Evolutionary conservation across 2,329 filamentous ascomycete genomes (phyloP).

Genomic region (Cadophora gregata): DNA sequence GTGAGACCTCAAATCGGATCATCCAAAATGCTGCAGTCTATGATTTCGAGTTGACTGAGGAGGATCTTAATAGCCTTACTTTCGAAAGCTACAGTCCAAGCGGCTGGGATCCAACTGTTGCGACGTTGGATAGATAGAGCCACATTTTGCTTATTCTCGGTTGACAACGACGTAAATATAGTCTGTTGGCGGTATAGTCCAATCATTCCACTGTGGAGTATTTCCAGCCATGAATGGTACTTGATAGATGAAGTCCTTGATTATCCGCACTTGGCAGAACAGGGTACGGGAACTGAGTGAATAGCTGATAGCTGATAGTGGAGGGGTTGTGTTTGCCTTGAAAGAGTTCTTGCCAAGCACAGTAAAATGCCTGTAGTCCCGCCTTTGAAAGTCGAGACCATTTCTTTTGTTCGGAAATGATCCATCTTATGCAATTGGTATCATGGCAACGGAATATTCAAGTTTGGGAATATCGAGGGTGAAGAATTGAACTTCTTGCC

Average conservation of each 20-base stretch:
- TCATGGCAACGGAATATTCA: background rate
- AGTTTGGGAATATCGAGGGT: no score
- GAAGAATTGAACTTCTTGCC: no score
- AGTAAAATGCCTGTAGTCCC: background rate
- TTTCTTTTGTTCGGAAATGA: background rate
- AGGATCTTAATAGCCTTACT: constrained; percentile 57
- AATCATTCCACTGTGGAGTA: background rate
- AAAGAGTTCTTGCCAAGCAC: no score
- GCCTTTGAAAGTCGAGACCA: background rate
- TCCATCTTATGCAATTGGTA: background rate
- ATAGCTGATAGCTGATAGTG: no score
- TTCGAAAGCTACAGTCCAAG: constrained; percentile 60
- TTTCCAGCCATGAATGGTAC: background rate
- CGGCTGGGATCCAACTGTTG: constrained; percentile 61
- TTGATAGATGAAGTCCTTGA: background rate
- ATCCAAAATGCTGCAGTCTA: constrained; percentile 64
- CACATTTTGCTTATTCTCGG: background rate
- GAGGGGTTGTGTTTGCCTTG: no score
- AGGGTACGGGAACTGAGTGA: no score
- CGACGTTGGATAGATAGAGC: constrained; percentile 50
- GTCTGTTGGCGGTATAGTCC: background rate
- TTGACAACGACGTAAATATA: background rate
- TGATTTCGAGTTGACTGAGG: constrained; percentile 60
- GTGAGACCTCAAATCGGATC: constrained; percentile 70
- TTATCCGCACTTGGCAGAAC: background rate